phyloP scores from a whole-genome alignment of 192 early-diverging fungal genomes.

The Backusella westeae region DNA sequence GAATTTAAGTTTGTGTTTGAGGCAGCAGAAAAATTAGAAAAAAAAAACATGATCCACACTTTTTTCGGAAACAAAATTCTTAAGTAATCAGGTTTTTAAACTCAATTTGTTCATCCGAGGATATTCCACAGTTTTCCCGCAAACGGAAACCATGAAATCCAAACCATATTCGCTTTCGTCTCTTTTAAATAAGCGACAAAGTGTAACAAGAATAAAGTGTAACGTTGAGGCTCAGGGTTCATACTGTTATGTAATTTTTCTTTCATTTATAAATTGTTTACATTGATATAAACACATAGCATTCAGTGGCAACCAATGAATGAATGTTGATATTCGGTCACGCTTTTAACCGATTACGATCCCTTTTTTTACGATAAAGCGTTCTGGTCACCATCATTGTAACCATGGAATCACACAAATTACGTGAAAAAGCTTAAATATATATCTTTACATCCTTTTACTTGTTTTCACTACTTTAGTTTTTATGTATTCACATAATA shows the following conservation, averaged over 20 bases:
- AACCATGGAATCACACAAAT: background rate
- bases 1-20: slow-evolving; percentile 11
- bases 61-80: background rate
- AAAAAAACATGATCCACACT: slow-evolving; percentile 3
- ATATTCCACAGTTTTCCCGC: background rate
- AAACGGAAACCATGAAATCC: background rate
- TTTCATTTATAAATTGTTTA: background rate
- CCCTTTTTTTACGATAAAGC: background rate
- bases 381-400: background rate
- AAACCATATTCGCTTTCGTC: background rate
- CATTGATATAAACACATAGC: background rate
- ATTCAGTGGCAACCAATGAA: background rate
- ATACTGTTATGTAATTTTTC: background rate
- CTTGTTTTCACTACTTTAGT: background rate
- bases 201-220: background rate
- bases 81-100: background rate
- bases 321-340: background rate
- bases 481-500: background rate
- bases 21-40: background rate
- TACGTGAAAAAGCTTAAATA: background rate
- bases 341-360: background rate
- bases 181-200: background rate
- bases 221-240: background rate
- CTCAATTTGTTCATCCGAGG: slow-evolving; percentile 1
- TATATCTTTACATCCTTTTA: background rate